phyloP scores from a whole-genome alignment of 306 rosid genomes.

The Mucuna pruriens region DNA sequence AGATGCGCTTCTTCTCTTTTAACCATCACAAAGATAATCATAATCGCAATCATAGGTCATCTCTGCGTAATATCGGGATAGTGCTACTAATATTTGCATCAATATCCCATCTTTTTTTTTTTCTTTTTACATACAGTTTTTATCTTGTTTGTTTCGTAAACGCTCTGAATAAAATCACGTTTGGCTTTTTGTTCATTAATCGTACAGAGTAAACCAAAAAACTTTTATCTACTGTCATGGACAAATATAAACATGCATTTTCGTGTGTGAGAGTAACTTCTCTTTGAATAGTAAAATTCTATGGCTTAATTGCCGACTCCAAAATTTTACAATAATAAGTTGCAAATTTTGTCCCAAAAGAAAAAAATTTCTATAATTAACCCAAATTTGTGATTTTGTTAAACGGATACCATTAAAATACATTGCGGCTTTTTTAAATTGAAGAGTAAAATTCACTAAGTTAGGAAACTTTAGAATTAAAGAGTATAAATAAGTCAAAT shows the following conservation, averaged over 20 bases:
- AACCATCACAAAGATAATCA: background rate
- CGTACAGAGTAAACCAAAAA: background rate
- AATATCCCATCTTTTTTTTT: background rate
- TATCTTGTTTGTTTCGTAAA: background rate
- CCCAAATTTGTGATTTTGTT: too few relatives aligned
- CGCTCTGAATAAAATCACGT: background rate
- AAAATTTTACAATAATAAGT: too few relatives aligned
- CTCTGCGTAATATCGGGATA: background rate
- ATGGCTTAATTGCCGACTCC: too few relatives aligned
- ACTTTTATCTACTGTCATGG: too few relatives aligned
- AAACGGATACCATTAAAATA: too few relatives aligned
- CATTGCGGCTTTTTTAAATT: too few relatives aligned
- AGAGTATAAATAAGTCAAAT: too few relatives aligned
- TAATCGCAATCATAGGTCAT: slow-evolving; percentile 6
- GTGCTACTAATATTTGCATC: background rate
- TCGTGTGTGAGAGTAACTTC: background rate
- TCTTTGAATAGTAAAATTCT: background rate
- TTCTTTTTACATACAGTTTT: background rate
- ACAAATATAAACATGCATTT: too few relatives aligned
- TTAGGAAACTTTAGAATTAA: too few relatives aligned
- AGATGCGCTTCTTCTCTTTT: background rate
- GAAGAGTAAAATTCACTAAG: too few relatives aligned
- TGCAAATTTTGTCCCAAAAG: too few relatives aligned
- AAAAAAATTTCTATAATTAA: too few relatives aligned
- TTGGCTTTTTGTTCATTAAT: background rate